Conservation (phyloP, 805 yeast genomes). For the Saturnispora kantuleensis region DNA sequence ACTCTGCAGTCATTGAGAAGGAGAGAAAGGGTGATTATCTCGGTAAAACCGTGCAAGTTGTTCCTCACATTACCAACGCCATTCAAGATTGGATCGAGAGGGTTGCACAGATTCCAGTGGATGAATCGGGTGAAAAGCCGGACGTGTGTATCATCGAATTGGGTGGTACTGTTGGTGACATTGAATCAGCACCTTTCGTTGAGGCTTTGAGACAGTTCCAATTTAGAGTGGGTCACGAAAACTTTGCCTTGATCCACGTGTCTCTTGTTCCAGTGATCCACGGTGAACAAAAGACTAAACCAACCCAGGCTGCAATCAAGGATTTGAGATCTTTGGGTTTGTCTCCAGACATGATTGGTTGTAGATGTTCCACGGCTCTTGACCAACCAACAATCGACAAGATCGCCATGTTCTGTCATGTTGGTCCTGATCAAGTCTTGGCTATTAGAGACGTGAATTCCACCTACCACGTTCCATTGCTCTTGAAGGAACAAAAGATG, state of each 20-base stretch:
- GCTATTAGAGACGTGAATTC: slow-evolving; percentile 96
- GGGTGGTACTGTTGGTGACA: slow-evolving; percentile 99
- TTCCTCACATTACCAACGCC: slow-evolving; percentile 94
- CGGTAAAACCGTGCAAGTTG: slow-evolving; percentile 99
- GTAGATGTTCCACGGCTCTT: slow-evolving; percentile 83
- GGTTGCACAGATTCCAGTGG: slow-evolving; percentile 88
- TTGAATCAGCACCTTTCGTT: slow-evolving; percentile 96
- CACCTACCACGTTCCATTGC: slow-evolving; percentile 92
- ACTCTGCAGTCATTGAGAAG: slow-evolving; percentile 84
- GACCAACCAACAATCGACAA: slow-evolving; percentile 83
- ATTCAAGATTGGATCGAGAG: slow-evolving; percentile 98
- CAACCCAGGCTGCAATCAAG: slow-evolving; percentile 98
- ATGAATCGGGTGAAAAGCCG: slow-evolving; percentile 76
- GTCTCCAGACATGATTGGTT: slow-evolving; percentile 94
- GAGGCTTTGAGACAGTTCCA: slow-evolving; percentile 99
- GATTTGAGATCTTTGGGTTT: slow-evolving; percentile 93
- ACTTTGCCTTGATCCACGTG: slow-evolving; percentile 92
- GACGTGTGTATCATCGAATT: slow-evolving; percentile 95
- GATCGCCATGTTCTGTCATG: slow-evolving; percentile 98
- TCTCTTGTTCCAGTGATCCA: slow-evolving; percentile 96
- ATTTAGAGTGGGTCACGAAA: slow-evolving; percentile 89
- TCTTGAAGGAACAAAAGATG: slow-evolving; percentile 80
- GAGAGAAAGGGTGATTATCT: slow-evolving; percentile 96
- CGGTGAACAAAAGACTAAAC: slow-evolving; percentile 98
- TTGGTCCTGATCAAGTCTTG: slow-evolving; percentile 94